Percentiles rank a stretch among this genome's conserved stretches.
Conservation (phyloP, 1,284 basidiomycete species). For the Puccinia brachypodii region DNA sequence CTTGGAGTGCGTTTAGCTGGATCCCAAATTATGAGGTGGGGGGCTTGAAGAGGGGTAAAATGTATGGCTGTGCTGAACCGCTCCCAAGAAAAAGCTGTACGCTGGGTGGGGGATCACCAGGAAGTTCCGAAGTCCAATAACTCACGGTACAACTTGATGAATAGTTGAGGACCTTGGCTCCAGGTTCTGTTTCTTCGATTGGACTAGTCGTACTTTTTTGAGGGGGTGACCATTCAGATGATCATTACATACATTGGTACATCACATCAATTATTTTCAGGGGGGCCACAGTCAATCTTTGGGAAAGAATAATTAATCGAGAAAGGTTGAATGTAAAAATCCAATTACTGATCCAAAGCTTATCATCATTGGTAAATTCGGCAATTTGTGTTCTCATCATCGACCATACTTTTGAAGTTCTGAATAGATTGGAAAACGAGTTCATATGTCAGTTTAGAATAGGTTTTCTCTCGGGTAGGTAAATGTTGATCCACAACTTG, state of each 20-base stretch:
- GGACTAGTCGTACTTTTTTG: not conserved
- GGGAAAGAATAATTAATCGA: not conserved
- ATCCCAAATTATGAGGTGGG: too few relatives aligned
- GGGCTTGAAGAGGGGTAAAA: too few relatives aligned
- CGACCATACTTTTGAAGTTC: conserved; percentile 48
- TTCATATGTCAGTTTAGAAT: not conserved
- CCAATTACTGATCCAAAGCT: not conserved
- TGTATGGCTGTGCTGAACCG: too few relatives aligned
- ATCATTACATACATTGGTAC: not conserved
- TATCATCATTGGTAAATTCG: not conserved
- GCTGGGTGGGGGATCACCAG: too few relatives aligned
- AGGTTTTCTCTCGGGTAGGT: not conserved
- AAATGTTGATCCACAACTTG: not conserved
- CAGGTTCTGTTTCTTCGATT: not conserved
- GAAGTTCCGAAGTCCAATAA: too few relatives aligned
- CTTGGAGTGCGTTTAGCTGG: too few relatives aligned
- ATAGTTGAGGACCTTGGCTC: not conserved
- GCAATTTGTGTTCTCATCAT: not conserved
- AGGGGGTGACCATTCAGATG: not conserved
- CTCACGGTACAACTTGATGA: not conserved
- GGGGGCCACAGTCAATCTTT: not conserved
- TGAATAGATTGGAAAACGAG: not conserved
- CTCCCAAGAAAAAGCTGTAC: too few relatives aligned
- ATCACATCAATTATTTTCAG: not conserved
- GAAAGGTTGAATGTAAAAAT: not conserved